These are phyloP conservation scores for Cyclotella sp. DNA, from an alignment of 108 stramenopile species.

Conservation along the genomic window DNA sequence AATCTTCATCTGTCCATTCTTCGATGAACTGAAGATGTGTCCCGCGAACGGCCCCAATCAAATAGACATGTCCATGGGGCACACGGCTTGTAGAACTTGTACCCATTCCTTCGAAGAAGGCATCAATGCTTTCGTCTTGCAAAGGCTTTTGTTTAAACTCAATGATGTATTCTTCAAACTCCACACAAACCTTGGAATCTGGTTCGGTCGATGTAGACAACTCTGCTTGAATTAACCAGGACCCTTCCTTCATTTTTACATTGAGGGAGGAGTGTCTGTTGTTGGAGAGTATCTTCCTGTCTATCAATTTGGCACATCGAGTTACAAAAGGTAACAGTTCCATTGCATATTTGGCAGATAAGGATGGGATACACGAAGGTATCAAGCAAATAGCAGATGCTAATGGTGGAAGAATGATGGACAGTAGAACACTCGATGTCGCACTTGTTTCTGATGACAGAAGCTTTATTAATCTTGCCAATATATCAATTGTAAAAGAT, in stretches of 20 bases:
- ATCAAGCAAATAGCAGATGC: conserved; percentile 67
- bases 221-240: conserved; percentile 73
- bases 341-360: conserved; percentile 71
- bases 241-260: conserved; percentile 54
- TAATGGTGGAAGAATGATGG: conserved; percentile 62
- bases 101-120: conserved; percentile 58
- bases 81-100: conserved; percentile 68
- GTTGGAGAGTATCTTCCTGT: conserved; percentile 31
- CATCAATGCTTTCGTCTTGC: conserved; percentile 17
- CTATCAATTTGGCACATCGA: conserved; percentile 52
- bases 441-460: conserved; percentile 21
- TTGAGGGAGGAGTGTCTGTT: conserved; percentile 31
- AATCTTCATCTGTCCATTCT: conserved; percentile 62
- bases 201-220: conserved; percentile 41
- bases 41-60: conserved; percentile 62
- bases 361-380: conserved; percentile 73
- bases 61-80: conserved; percentile 61
- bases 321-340: conserved; percentile 63
- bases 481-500: conserved; percentile 50
- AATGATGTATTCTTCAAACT: conserved; percentile 74
- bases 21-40: conserved; percentile 70
- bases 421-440: conserved; percentile 21
- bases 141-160: conserved; percentile 25
- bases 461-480: conserved; percentile 40
- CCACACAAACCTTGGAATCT: conserved; percentile 30